Evolutionary conservation across 73 alveolate genomes (phyloP).

Genomic region (Breviolum minutum): DNA sequence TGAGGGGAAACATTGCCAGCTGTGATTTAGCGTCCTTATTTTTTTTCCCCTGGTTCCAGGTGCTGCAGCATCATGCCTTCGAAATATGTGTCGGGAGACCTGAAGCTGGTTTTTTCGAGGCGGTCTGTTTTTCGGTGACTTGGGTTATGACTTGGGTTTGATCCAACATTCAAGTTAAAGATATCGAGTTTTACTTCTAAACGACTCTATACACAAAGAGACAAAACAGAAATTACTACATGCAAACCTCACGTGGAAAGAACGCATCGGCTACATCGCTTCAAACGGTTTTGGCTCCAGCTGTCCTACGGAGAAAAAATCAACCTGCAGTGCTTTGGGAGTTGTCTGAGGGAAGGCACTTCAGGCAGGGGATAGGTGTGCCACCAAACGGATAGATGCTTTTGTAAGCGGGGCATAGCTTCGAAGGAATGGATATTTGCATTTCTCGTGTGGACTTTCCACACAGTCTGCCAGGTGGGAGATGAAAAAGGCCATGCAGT

Average conservation of each 20-base stretch:
- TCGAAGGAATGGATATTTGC: no score
- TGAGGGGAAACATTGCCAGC: neutral
- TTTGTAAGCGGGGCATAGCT: no score
- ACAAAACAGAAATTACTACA: neutral
- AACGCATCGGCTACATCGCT: neutral
- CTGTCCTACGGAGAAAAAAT: neutral
- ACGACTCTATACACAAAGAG: no score
- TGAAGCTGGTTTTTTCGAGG: neutral
- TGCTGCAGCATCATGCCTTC: conserved; percentile 19
- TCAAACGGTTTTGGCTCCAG: neutral
- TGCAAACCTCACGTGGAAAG: neutral
- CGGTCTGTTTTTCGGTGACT: neutral
- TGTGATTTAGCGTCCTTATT: no score
- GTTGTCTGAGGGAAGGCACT: neutral
- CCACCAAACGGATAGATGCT: no score
- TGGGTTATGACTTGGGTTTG: neutral
- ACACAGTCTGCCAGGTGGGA: neutral
- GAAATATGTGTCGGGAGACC: conserved; percentile 21
- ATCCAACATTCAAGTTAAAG: neutral
- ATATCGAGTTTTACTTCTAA: neutral
- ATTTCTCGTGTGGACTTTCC: no score
- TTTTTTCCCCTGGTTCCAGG: neutral
- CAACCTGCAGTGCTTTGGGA: neutral
- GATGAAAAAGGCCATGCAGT: neutral
- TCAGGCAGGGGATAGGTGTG: neutral